A percentile compares a stretch with the other conserved stretches of the same genome.
Conservation (phyloP, 192 early-diverging fungal species). For the Umbelopsis isabellina region DNA sequence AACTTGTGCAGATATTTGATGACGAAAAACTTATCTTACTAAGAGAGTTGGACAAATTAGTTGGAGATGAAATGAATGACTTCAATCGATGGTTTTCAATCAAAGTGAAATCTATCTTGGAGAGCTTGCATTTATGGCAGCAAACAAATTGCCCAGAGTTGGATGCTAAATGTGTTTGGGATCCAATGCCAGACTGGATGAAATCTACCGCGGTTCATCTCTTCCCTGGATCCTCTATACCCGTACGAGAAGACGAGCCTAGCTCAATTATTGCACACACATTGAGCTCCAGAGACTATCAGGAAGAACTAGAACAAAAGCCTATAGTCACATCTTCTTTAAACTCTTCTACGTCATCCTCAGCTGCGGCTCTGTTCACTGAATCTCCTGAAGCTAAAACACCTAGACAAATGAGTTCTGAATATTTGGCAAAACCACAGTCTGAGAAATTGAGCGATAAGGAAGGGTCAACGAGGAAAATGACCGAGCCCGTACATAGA, state of each 20-base stretch:
- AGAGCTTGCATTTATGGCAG: slow-evolving; percentile 56
- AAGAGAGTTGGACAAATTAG: not conserved
- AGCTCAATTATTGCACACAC: slow-evolving; percentile 92
- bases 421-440: not conserved
- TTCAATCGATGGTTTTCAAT: slow-evolving; percentile 48
- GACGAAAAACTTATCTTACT: not conserved
- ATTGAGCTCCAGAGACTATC: slow-evolving; percentile 52
- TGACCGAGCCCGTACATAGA: not conserved
- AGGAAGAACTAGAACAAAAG: not conserved
- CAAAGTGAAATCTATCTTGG: slow-evolving; percentile 39
- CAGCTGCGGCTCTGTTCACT: slow-evolving; percentile 1
- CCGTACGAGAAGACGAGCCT: slow-evolving; percentile 86
- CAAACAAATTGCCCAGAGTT: slow-evolving; percentile 35
- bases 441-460: not conserved
- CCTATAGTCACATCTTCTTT: not conserved
- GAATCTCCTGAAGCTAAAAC: slow-evolving; percentile 11
- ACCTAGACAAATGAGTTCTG: not conserved
- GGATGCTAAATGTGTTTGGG: slow-evolving; percentile 43
- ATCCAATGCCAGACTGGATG: slow-evolving; percentile 12
- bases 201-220: slow-evolving; percentile 56
- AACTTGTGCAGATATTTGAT: not conserved
- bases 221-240: slow-evolving; percentile 79
- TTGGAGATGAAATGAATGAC: slow-evolving; percentile 52
- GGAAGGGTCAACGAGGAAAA: not conserved
- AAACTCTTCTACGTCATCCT: not conserved